Percentiles rank a stretch among this genome's conserved stretches.
Conservation (phyloP, 2,329 filamentous ascomycete species). For the Boeremia lycopersici region DNA sequence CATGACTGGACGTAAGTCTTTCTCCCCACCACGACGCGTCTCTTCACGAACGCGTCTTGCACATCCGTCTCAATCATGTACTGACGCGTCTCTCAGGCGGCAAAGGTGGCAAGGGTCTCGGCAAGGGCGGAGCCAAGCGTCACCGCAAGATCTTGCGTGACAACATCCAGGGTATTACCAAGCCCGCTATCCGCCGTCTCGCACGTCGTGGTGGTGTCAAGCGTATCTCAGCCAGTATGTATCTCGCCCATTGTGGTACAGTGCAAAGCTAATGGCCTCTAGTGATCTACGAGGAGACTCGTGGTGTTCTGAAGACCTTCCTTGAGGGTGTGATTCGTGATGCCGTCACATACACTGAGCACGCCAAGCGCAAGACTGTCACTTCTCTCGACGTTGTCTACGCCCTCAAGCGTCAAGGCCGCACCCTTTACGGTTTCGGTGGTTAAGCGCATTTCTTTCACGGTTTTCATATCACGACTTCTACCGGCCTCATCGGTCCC, state of each 20-base stretch:
- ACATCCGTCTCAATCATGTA: conserved; percentile 23
- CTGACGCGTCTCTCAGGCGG: conserved; percentile 52
- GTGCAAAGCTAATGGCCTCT: conserved; percentile 32
- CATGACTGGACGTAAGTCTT: conserved; percentile 58
- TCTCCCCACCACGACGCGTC: conserved; percentile 14
- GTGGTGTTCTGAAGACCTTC: conserved; percentile 79
- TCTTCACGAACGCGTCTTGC: conserved; percentile 46
- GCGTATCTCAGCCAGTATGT: conserved; percentile 59
- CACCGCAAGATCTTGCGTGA: conserved; percentile 62
- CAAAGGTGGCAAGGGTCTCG: conserved; percentile 62
- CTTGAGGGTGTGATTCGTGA: conserved; percentile 78
- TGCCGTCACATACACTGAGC: conserved; percentile 78
- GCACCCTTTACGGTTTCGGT: conserved; percentile 86
- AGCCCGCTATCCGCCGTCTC: conserved; percentile 61
- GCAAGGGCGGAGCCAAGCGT: conserved; percentile 61
- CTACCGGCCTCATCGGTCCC: conserved; percentile 48
- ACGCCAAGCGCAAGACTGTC: conserved; percentile 82
- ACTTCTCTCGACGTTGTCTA: conserved; percentile 71
- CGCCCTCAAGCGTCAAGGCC: conserved; percentile 68
- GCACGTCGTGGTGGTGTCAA: conserved; percentile 61
- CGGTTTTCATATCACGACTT: conserved; percentile 47
- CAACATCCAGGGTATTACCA: conserved; percentile 63
- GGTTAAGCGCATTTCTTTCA: conserved; percentile 63
- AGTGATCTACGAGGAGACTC: conserved; percentile 82
- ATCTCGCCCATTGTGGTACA: background rate